Base-by-base conservation (phyloP, 2,329 filamentous ascomycete species). In the Tolypocladium ovalisporum region DNA sequence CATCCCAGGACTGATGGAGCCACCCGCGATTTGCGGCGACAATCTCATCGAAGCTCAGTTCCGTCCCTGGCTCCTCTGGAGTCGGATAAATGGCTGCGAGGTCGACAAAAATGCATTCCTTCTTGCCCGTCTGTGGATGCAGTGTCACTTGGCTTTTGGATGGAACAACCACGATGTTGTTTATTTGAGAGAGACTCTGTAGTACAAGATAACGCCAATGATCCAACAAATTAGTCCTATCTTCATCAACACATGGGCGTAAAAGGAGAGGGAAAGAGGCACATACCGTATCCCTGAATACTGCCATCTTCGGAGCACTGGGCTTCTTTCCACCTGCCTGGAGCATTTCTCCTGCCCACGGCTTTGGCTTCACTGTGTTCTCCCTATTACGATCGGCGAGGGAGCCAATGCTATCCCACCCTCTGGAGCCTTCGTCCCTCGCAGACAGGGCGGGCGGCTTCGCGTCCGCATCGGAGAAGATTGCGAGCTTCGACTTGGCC, bases 241-340 rank as follows among this genome's bases (percentile, higher is more conserved):
- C 79, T 82, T 85, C 80, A 91, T 94, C 90, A 94, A 94, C 83
- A 90, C 79, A 72, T 80, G 81, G 78, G 70, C 74, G 74, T 70
- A 73, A 70, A 69, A 64, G 67, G 64, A 62, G 64, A 62, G 62
- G 65, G 61, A 63, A 63, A 62, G 64, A 62, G 62, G 62, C 62
- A 66, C 71, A 66, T 87, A 99, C 94, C 88, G 88, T 79, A 79
- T 99, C 94, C 79, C 89, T 93, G 79, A 97, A 99, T 52, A 99
- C 83, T 68, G 87, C 79, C 85, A 99, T 88, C 79, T 97, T 97
- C 56, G 86, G 80, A 47, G 66, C 67, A 56, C 80, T 84, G 49
- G 79, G 83, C 75, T 90, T 89, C 76, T 90, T 94, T 65, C 90
- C 93, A 47, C 89, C 90, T 3, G 85, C 88, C 72, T 93, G 90